These are phyloP conservation scores for Saturnispora serradocipensis DNA, from an alignment of 805 yeast species.

Conservation along the genomic window DNA sequence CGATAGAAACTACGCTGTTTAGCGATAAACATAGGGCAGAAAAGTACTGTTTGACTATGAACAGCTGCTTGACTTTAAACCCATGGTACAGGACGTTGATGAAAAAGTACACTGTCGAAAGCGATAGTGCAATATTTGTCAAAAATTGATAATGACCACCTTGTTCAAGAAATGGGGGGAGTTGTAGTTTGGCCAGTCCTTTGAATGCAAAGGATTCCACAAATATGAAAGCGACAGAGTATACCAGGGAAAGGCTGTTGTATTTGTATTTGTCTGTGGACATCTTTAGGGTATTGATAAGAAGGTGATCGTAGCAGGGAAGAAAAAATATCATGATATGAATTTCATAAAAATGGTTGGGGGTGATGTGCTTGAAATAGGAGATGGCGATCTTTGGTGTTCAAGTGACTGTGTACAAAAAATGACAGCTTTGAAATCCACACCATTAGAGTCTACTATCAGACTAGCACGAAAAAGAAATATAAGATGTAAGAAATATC, in stretches of 20 bases:
- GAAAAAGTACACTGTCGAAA: constrained; percentile 36
- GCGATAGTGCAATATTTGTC: constrained; percentile 51
- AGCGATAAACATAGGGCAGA: constrained; percentile 49
- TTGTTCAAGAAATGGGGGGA: constrained; percentile 41
- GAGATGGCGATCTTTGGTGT: background rate
- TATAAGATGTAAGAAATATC: too few species aligned
- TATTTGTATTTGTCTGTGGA: background rate
- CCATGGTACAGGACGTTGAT: constrained; percentile 34
- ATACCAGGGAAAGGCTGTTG: background rate
- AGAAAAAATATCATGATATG: background rate
- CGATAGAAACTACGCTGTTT: constrained; percentile 50
- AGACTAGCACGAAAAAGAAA: too few species aligned
- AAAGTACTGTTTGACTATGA: constrained; percentile 29
- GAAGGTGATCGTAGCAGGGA: background rate
- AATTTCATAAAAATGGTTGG: background rate
- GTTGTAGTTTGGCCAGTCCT: constrained; percentile 16
- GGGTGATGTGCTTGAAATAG: too few species aligned
- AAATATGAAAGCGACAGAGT: constrained; percentile 7
- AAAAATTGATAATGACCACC: constrained; percentile 70
- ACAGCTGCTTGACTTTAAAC: constrained; percentile 15
- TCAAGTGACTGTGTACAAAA: background rate
- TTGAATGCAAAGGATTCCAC: constrained; percentile 12
- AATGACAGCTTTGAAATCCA: background rate
- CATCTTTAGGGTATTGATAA: background rate
- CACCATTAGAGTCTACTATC: too few species aligned